Conservation (phyloP, 169 alveolate genomes). For the Plasmodium berghei region DNA sequence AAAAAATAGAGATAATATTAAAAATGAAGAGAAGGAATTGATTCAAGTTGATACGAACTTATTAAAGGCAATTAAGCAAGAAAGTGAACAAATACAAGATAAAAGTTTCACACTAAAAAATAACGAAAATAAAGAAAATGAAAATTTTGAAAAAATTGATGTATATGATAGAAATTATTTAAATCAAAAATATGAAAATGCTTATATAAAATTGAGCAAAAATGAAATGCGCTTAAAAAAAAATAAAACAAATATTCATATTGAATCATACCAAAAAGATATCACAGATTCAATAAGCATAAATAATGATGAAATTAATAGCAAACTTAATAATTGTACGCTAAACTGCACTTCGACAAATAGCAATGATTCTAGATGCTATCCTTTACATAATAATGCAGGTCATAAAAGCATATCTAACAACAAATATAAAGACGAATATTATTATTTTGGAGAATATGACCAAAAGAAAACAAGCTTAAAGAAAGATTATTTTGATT, state of each 20-base stretch:
- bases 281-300: neutral
- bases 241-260: neutral
- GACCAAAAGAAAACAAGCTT: neutral
- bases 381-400: no score
- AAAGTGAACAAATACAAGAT: no score
- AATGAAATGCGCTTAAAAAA: neutral
- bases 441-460: neutral
- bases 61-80: no score
- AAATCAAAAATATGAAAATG: neutral
- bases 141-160: neutral
- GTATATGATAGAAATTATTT: neutral
- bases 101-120: neutral
- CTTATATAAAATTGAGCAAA: neutral
- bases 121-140: neutral
- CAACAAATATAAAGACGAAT: neutral
- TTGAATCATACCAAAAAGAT: neutral
- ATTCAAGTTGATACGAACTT: no score
- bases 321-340: no score
- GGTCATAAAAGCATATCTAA: neutral
- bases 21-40: no score
- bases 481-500: conserved; percentile 10
- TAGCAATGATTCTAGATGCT: no score
- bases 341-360: no score
- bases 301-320: neutral
- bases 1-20: no score